A percentile compares a stretch with the other conserved stretches of the same genome.
These are phyloP conservation scores for Cryptosporidium xiaoi DNA, from an alignment of 169 alveolate species.

Conservation along the genomic window DNA sequence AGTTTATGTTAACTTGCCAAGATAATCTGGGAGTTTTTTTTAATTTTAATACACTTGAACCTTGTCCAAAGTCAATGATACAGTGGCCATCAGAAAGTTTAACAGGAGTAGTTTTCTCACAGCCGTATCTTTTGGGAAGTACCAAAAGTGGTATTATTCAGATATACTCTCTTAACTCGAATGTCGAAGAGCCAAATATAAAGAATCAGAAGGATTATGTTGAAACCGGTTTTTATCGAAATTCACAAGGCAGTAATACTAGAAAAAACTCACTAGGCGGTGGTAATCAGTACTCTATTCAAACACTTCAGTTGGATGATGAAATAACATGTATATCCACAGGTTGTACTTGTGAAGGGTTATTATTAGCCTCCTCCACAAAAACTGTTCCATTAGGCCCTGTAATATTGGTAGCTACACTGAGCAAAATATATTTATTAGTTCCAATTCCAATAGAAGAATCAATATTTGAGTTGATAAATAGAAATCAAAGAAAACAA, in stretches of 20 bases:
- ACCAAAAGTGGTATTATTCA: constrained; percentile 58
- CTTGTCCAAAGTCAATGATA: constrained; percentile 69
- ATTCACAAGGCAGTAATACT: not conserved
- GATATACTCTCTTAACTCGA: constrained; percentile 44
- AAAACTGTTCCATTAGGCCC: constrained; percentile 55
- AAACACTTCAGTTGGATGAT: constrained; percentile 66
- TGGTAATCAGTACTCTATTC: constrained; percentile 13
- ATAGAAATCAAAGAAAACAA: constrained; percentile 60
- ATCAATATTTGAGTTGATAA: constrained; percentile 40
- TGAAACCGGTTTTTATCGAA: not conserved
- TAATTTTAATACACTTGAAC: constrained; percentile 26
- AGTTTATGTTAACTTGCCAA: constrained; percentile 65
- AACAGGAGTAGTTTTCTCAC: constrained; percentile 57
- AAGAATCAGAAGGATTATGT: not conserved
- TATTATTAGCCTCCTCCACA: constrained; percentile 10
- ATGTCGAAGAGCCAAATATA: not conserved
- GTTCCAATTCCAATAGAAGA: constrained; percentile 66
- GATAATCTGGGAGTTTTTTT: constrained; percentile 69
- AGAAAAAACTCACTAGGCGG: constrained; percentile 11
- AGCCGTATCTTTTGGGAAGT: constrained; percentile 69
- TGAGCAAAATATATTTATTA: constrained; percentile 40
- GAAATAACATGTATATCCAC: constrained; percentile 55
- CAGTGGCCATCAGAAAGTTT: constrained; percentile 73
- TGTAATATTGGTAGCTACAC: constrained; percentile 40
- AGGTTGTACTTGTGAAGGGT: constrained; percentile 38